Conservation (phyloP, 768 basidiomycete genomes). For the Boletus pseudo-olivaceus region DNA sequence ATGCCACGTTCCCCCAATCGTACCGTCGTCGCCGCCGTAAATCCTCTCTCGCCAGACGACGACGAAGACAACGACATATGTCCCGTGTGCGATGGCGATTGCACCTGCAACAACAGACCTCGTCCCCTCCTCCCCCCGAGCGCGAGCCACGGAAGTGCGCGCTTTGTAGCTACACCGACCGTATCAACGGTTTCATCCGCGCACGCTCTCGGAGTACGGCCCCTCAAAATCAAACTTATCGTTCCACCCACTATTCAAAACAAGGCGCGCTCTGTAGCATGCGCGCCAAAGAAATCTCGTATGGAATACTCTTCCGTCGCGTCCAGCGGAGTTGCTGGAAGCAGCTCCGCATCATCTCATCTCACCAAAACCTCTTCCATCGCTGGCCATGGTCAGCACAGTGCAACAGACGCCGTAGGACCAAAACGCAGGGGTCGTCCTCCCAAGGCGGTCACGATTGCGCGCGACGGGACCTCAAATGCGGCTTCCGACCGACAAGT, state of each 20-base stretch:
- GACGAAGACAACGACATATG: slow-evolving; percentile 87
- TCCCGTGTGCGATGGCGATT: slow-evolving; percentile 87
- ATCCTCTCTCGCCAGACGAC: slow-evolving; percentile 41
- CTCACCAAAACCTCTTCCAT: slow-evolving; percentile 22
- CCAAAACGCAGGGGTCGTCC: slow-evolving; percentile 57
- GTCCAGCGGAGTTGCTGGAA: slow-evolving; percentile 38
- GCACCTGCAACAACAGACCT: slow-evolving; percentile 64
- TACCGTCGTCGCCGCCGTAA: slow-evolving; percentile 54
- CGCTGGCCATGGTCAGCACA: slow-evolving; percentile 25
- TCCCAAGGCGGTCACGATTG: slow-evolving; percentile 42
- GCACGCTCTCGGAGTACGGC: slow-evolving; percentile 26
- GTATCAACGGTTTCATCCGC: slow-evolving; percentile 35
- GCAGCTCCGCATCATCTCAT: slow-evolving; percentile 16
- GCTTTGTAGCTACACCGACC: slow-evolving; percentile 37
- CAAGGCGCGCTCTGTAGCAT: slow-evolving; percentile 34
- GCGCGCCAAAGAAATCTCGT: slow-evolving; percentile 29
- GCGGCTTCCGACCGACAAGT: slow-evolving; percentile 20
- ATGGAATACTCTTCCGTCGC: slow-evolving; percentile 27
- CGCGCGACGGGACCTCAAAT: slow-evolving; percentile 24
- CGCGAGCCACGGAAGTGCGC: slow-evolving; percentile 33
- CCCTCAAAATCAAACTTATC: slow-evolving; percentile 72
- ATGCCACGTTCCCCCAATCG: slow-evolving; percentile 69
- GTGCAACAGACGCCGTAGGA: slow-evolving; percentile 10
- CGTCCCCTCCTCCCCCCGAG: slow-evolving; percentile 31
- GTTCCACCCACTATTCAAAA: slow-evolving; percentile 55